Evolutionary conservation across 306 rosid species (phyloP), one percentile per base, ranked within the genome.

Genomic region (Urtica urens): DNA sequence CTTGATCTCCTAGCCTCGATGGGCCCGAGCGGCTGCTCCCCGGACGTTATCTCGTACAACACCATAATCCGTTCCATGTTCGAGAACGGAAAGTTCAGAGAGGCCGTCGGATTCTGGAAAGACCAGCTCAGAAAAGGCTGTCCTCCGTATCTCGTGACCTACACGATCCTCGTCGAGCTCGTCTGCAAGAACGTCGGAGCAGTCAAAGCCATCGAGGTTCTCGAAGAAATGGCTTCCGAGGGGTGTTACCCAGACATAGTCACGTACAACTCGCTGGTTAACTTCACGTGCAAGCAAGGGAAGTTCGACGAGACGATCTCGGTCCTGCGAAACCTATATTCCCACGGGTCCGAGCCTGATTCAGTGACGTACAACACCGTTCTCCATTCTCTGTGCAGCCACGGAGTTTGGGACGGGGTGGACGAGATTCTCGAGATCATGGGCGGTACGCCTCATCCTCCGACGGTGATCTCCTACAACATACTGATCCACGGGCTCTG

Each of bases 201-300:
- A 23, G 57, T 35, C 48, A 69, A 22, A 28, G 95, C 90, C 53
- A 64, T 81, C 28, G 90, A 77, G 74, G 86, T 84, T 31, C 66
- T 88, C 65, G 97, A 81, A 58, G 95, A 84, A 55, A 56, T 84
- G 64, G 84, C 74, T 31, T 58, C 43, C 60, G 95, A 84, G 63
- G 95, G 95, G 15, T 88, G 97, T 60, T 72, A 59, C 57, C 97
- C 95, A 13, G 93, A 88, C 70, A 73, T 81, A n/a, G 25, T 72
- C 29, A 78, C 79, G 6, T 81, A 78, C 75, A 88, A 88, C 55
- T 76, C 77, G 65, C 83, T 88, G 40, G 43, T 83, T 38, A 81
- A 75, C 67, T 63, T 65, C 45, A 76, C 74, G 57, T 78, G 78
- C 58, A 83, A 78, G 57, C 78, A 35, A 70, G 82, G 82, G 62